These are phyloP conservation scores for Fraxinus latifolia DNA, from an alignment of 305 asterid species.

Conservation along the genomic window DNA sequence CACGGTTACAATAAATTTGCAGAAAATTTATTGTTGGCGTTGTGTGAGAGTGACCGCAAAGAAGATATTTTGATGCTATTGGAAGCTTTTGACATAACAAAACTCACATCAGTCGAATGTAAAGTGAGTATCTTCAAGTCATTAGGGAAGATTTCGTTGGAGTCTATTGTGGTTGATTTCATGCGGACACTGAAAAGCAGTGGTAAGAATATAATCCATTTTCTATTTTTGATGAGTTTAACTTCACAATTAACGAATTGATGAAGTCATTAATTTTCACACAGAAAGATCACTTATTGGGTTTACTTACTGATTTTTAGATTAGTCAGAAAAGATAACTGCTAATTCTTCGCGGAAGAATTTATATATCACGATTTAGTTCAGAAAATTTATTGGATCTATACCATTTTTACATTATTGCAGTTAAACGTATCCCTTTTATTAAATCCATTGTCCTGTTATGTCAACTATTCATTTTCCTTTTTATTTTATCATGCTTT, in stretches of 20 bases:
- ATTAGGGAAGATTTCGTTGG: constrained; percentile 68
- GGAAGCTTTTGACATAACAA: constrained; percentile 55
- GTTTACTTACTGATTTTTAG: not conserved
- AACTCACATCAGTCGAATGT: constrained; percentile 45
- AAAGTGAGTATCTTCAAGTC: constrained; percentile 50
- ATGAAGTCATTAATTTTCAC: not conserved
- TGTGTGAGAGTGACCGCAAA: constrained; percentile 55
- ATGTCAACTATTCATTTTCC: constrained; percentile 7
- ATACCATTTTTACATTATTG: not conserved
- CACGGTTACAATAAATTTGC: constrained; percentile 36
- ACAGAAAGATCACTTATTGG: not conserved
- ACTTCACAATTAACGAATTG: not conserved
- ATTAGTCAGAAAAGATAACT: not conserved
- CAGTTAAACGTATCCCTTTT: constrained; percentile 17
- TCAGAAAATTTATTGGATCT: constrained; percentile 5
- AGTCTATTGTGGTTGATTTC: constrained; percentile 53
- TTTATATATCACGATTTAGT: not conserved
- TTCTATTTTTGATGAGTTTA: not conserved
- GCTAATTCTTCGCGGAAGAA: not conserved
- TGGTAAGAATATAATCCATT: constrained; percentile 42
- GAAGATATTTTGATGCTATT: constrained; percentile 55
- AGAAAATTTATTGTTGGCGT: constrained; percentile 69
- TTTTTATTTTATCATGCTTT: not conserved
- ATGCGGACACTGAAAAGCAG: constrained; percentile 53
- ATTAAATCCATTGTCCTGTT: not conserved